Evolutionary conservation across 176 grass and related monocot genomes (phyloP), one percentile per base, ranked within the genome.

Genomic region (Carex myosuroides): DNA sequence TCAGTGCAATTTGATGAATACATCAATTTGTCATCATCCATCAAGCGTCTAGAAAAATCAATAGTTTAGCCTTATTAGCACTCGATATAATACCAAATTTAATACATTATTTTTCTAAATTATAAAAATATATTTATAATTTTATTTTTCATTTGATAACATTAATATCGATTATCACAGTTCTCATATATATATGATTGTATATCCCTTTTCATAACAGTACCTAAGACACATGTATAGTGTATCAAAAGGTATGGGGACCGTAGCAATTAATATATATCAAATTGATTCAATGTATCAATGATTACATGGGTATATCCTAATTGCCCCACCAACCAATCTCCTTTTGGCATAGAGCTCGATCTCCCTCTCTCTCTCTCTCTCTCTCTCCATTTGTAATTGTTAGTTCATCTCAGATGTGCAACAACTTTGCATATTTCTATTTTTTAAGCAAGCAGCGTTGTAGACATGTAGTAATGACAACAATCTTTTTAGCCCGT

Each of bases 241-340:
- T 26, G 37, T 70, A 8, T 70, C 18, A 73, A 73, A 73, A 73
- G 41, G 10, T 73, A 73, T 24, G 70, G 41, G 70, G 70, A 73
- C 41, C 39, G 70, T 73, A 73, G 10, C 18, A 73, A 73, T 72
- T n/a, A n/a, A 41, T 67, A 13, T 44, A 68, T 39, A 39, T 39
- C 29, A 29, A 29, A 33, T 80, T 61, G 56, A 21, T 60, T 62
- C 57, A 42, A 24, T 37, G 29, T n/a, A 63, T 80, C 13, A 81
- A 64, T 81, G 58, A 81, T 81, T 64, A 64, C 79, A 81, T 81
- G 48, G 29, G 56, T 81, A 81, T 63, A 81, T 81, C 48, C 78
- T 22, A 32, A 81, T 64, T 18, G 52, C 76, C 52, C 33, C 79
- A 81, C 79, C 59, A 81, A 81, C 29, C 54, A 33, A 81, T 62